Evolutionary conservation across 805 yeast genomes (phyloP), one percentile per base, ranked within the genome.

Genomic region (Candida schatavii): DNA sequence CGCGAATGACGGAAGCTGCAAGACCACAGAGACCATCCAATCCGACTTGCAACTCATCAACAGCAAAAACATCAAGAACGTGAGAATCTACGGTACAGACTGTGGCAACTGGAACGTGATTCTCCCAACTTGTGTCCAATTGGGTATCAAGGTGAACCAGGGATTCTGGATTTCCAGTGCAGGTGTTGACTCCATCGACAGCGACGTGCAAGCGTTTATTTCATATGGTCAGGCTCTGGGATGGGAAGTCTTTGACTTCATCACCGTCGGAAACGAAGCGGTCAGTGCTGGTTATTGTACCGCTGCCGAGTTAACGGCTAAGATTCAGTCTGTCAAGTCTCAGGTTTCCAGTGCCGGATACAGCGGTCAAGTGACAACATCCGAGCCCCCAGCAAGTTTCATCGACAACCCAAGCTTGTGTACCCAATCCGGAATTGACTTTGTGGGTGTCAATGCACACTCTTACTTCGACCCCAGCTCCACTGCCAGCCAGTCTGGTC

Each of bases 181-280:
- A 21, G 96, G 95, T 52, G 81, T 75, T 29, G 79, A 80, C 54
- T 81, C 91, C 6, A 77, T 88, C 46, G 89, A 86, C 59, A 64
- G 51, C 39, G 70, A 78, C 35, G 80, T 88, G 37, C 40, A 58
- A 17, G 78, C 66, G 23, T 53, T 89, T 37, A 74, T 88, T 42
- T 27, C 41, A 19, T 72, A 72, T 52, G 75, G 71, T 36, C 33
- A 57, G 21, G 77, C 75, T 28, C 70, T 73, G 52, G 68, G 74
- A 14, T 90, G 95, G 95, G 81, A 69, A 46, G 65, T 83, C n/a
- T 82, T 88, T 64, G 84, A 83, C 46, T 80, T 67, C 59, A 73
- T 90, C 52, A 85, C 95, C 17, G 72, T 90, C 47, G 97, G 97
- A 44, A 90, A 90, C 58, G 97, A 90, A 68, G 96, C 95, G 23